Evolutionary conservation across 345 rosid species (phyloP).

Genomic region (Citrus australasica): DNA sequence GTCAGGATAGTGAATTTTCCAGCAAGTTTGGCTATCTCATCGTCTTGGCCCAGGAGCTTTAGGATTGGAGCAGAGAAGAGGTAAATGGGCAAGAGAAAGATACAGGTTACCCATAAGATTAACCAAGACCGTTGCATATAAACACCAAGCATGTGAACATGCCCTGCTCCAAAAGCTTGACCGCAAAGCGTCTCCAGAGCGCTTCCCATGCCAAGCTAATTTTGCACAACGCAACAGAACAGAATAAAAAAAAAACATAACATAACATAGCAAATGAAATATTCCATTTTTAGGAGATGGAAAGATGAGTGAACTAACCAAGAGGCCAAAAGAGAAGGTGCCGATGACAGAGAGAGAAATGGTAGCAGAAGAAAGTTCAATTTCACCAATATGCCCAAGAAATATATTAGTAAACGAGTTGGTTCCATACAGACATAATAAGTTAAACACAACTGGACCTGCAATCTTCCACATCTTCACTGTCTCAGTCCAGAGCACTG

Average conservation of each 20-base stretch:
- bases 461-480: conserved; percentile 65
- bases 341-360: conserved; percentile 64
- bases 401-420: conserved; percentile 55
- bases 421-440: conserved; percentile 52
- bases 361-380: conserved; percentile 67
- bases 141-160: conserved; percentile 61
- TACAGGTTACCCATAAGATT: conserved; percentile 40
- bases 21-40: conserved; percentile 48
- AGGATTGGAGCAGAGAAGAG: conserved; percentile 61
- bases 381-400: conserved; percentile 60
- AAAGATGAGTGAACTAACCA: conserved; percentile 31
- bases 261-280: background rate
- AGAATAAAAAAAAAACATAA: background rate
- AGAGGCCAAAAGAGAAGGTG: conserved; percentile 70
- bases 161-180: conserved; percentile 90
- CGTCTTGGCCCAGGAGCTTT: conserved; percentile 56
- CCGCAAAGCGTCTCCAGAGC: conserved; percentile 89
- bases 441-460: conserved; percentile 43
- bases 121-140: conserved; percentile 86
- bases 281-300: background rate
- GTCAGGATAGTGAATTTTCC: conserved; percentile 50
- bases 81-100: conserved; percentile 54
- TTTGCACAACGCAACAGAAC: background rate
- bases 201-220: conserved; percentile 91
- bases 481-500: conserved; percentile 43